Evolutionary conservation across 768 basidiomycete genomes (phyloP), one percentile per base, ranked within the genome.

Genomic region (Crepidotus variabilis): DNA sequence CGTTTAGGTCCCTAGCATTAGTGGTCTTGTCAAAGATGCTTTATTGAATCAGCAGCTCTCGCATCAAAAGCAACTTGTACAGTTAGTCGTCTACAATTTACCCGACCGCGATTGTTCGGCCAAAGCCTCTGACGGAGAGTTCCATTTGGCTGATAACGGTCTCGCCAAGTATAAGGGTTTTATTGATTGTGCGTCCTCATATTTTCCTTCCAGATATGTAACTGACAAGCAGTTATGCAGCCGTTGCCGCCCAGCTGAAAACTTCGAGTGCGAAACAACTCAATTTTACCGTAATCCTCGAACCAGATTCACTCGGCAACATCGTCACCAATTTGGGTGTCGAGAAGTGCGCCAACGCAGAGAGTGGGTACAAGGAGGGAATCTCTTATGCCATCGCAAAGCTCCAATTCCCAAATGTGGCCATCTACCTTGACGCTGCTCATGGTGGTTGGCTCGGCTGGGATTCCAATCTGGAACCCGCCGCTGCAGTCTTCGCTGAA

Each of bases 101-200:
- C 83, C 83, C 54, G 81, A 84, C 60, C 82, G 83, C 70, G 83
- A 84, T 62, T 85, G 83, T 64, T 80, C 82, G 36, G 83, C 83
- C 54, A 66, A 73, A 51, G 81, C 83, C 23, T 85, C 83, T 47
- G 83, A 84, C 61, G 82, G 83, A 66, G 84, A 84, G 45, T 63
- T 72, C 49, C 58, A 57, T 23, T 56, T 69, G 18, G 63, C 56
- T 20, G 56, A 72, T 47, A 63, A 66, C 24, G 71, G 72, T 8
- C 57, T 65, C 33, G 60, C 62, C 14, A 69, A 67, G 47, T 74
- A 72, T 52, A 64, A 72, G 61, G 59, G 54, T 2, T 74, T 60
- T 54, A 68, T 74, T 50, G 64, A 70, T 28, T 47, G 65, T 65
- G 47, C 18, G 55, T 28, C 20, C 7, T 33, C 18, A n/a, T 20